Evolutionary conservation across 495 filamentous ascomycete species (phyloP), one percentile per base, ranked within the genome.

Genomic region (Penicillium flavigenum): DNA sequence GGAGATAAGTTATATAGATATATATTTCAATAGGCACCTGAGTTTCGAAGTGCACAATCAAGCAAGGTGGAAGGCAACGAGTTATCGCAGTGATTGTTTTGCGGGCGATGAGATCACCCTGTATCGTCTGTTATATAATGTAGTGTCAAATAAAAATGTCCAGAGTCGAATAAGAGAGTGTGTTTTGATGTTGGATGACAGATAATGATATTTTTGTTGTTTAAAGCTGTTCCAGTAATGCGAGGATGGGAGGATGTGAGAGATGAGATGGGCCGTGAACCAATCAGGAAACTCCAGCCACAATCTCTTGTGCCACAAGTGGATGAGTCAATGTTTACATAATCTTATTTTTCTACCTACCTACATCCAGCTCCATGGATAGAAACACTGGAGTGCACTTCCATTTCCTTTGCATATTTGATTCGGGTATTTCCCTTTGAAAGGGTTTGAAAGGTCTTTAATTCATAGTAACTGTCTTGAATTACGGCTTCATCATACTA

Each of bases 231-330:
- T 20, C 26, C 27, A 46, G 4, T 17, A 54, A 31, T 22, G 11
- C 4, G 46, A 31, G 8, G 42, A 44, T 45, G 38, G 45, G 51
- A 59, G 41, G 50, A 57, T 43, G 54, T 31, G 53, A 60, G 54
- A 62, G 59, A 49, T 19, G 31, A 50, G 54, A 49, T 45, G 36
- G 42, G 20, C 34, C 26, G 36, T 27, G 50, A 17, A 43, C 54
- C 54, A 57, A 57, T 57, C 46, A 57, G 26, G 19, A 9, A 20
- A 11, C 34, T 42, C 6, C 46, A 55, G 54, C 54, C 54, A 57
- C 54, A 59, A 3, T n/a, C 2, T 0, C 20, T 5, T 19, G 27
- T 54, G 62, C 62, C 62, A 64, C 62, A 19, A 3, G 47, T 46
- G 52, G 52, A 47, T 56, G 47, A 14, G 7, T 3, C 7, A 19